phyloP scores from a whole-genome alignment of 257 asterid genomes.

The Perilla frutescens region DNA sequence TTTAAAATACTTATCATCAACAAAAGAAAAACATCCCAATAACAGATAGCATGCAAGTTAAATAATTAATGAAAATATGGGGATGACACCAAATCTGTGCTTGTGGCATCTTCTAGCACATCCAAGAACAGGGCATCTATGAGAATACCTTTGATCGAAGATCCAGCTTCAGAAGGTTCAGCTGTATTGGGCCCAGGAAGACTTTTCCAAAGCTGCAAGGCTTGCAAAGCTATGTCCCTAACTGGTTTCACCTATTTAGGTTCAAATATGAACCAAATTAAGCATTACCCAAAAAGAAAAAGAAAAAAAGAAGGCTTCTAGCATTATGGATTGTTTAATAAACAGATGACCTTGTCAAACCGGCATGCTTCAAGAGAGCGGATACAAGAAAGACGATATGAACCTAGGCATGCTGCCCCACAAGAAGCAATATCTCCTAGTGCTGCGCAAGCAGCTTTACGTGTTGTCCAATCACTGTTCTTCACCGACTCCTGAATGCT shows the following conservation, averaged over 20 bases:
- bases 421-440: conserved; percentile 87
- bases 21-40: not conserved
- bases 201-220: conserved; percentile 83
- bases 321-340: conserved; percentile 26
- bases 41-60: conserved; percentile 10
- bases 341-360: conserved; percentile 78
- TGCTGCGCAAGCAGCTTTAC: conserved; percentile 87
- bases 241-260: conserved; percentile 84
- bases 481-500: conserved; percentile 88
- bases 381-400: conserved; percentile 71
- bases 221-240: conserved; percentile 87
- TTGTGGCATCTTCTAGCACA: conserved; percentile 25
- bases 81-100: conserved; percentile 9
- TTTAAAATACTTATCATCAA: conserved; percentile 8
- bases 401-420: conserved; percentile 66
- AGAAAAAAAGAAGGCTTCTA: conserved; percentile 22
- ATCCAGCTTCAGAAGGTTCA: conserved; percentile 94
- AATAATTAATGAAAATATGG: conserved; percentile 23
- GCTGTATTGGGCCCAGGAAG: conserved; percentile 73
- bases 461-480: conserved; percentile 88
- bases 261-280: conserved; percentile 30
- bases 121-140: conserved; percentile 27
- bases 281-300: conserved; percentile 26
- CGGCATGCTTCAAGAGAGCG: conserved; percentile 91
- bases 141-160: conserved; percentile 74